Percentiles rank a stretch among this genome's conserved stretches.
Evolutionary conservation across 805 yeast genomes (phyloP).

Genomic region (Saccharomycopsis fermentans): DNA sequence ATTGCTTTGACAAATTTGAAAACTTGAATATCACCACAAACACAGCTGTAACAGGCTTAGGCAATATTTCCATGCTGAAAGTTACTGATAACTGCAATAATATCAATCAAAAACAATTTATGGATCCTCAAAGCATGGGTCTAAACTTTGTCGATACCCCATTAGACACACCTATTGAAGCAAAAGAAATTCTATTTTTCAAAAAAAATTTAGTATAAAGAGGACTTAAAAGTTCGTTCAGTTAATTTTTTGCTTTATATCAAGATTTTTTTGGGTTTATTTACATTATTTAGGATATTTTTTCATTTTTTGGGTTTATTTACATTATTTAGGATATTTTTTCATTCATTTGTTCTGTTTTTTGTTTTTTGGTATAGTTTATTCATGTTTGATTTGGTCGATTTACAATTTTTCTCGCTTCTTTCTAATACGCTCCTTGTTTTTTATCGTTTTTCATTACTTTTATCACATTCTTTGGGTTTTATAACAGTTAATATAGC

Average conservation of each 20-base stretch:
- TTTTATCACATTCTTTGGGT: no score
- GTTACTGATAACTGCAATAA: neutral
- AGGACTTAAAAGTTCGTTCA: neutral
- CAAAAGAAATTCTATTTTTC: neutral
- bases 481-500: no score
- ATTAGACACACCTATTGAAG: neutral
- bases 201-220: neutral
- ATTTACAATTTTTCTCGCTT: no score
- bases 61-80: neutral
- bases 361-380: no score
- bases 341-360: no score
- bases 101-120: neutral
- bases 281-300: no score
- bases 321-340: no score
- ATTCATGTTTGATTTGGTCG: no score
- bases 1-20: slow-evolving; percentile 7
- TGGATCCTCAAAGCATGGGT: neutral
- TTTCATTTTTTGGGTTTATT: no score
- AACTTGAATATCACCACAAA: neutral
- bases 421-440: no score
- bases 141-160: neutral
- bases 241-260: neutral
- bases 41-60: neutral
- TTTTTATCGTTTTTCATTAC: no score
- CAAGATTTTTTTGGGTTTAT: no score